phyloP scores from a whole-genome alignment of 1,284 basidiomycete genomes.

The Malassezia sp. region DNA sequence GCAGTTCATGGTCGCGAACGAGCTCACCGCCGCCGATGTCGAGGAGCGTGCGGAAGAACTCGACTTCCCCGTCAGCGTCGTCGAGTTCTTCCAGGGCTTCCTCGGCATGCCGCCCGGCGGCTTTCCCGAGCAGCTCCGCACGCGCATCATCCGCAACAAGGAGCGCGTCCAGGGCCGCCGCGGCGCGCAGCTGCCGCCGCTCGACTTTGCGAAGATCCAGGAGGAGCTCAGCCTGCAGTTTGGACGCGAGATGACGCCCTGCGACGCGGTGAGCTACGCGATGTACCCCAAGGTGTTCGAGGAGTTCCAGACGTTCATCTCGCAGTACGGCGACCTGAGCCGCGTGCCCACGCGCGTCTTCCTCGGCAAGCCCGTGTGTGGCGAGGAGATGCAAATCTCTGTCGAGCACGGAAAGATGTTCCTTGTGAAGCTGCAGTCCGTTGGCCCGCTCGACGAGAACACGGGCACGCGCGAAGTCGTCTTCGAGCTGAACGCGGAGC shows the following conservation, averaged over 20 bases:
- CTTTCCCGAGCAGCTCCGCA: conserved; percentile 91
- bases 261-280: conserved; percentile 83
- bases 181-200: conserved; percentile 69
- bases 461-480: conserved; percentile 89
- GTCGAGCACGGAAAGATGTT: conserved; percentile 93
- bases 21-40: conserved; percentile 74
- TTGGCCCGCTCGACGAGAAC: conserved; percentile 80
- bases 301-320: conserved; percentile 85
- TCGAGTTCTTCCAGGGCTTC: conserved; percentile 59
- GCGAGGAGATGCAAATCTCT: conserved; percentile 89
- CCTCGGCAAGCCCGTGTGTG: conserved; percentile 77
- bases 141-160: conserved; percentile 84
- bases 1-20: conserved; percentile 90
- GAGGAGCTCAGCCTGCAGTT: conserved; percentile 82
- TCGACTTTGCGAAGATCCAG: conserved; percentile 94
- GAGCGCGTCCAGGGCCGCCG: conserved; percentile 85
- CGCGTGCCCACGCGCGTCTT: conserved; percentile 87
- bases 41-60: conserved; percentile 72
- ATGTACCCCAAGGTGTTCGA: conserved; percentile 97
- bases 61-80: conserved; percentile 74
- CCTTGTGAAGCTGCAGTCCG: conserved; percentile 88
- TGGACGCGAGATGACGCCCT: conserved; percentile 71
- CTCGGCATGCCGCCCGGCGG: conserved; percentile 68
- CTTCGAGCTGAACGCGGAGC: conserved; percentile 60
- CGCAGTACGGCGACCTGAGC: conserved; percentile 81